Percentiles rank a stretch among this genome's conserved stretches.
Conservation (phyloP, 2,329 filamentous ascomycete genomes). For the Domatiomyces globalis region DNA sequence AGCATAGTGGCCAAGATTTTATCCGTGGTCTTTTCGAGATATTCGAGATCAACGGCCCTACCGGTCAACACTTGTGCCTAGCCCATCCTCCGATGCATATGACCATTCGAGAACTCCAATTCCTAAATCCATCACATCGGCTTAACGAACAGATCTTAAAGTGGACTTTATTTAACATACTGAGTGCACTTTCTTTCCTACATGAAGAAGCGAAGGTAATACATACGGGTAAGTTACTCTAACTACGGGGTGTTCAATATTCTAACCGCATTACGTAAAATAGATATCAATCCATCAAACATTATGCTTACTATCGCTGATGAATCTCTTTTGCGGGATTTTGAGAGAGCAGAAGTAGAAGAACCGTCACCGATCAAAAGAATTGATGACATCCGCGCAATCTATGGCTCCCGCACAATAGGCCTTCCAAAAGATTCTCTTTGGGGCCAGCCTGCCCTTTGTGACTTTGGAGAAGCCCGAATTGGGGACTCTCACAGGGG, state of each 20-base stretch:
- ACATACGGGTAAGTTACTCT: background rate
- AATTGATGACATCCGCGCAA: conserved; percentile 16
- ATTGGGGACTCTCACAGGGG: conserved; percentile 11
- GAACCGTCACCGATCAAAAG: conserved; percentile 18
- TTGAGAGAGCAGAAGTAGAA: conserved; percentile 20
- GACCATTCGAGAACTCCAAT: conserved; percentile 6
- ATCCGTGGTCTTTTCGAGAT: conserved; percentile 24
- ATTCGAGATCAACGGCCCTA: conserved; percentile 22
- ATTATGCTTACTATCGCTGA: conserved; percentile 22
- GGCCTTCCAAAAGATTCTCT: conserved; percentile 7
- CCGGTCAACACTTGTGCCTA: conserved; percentile 24
- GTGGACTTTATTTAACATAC: conserved; percentile 1
- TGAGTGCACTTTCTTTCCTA: conserved; percentile 3
- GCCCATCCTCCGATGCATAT: conserved; percentile 21
- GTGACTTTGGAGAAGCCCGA: conserved; percentile 21
- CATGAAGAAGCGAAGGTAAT: conserved; percentile 2
- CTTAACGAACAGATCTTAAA: conserved; percentile 4
- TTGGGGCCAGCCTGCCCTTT: conserved; percentile 17
- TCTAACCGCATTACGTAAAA: background rate
- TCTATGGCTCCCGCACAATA: conserved; percentile 19
- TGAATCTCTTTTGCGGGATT: conserved; percentile 18
- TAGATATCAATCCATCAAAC: conserved; percentile 24
- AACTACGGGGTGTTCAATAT: no score
- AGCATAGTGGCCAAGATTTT: conserved; percentile 2
- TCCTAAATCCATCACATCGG: background rate